These are phyloP conservation scores for Colletotrichum salicis DNA, from an alignment of 2,329 filamentous ascomycete species.

Conservation along the genomic window DNA sequence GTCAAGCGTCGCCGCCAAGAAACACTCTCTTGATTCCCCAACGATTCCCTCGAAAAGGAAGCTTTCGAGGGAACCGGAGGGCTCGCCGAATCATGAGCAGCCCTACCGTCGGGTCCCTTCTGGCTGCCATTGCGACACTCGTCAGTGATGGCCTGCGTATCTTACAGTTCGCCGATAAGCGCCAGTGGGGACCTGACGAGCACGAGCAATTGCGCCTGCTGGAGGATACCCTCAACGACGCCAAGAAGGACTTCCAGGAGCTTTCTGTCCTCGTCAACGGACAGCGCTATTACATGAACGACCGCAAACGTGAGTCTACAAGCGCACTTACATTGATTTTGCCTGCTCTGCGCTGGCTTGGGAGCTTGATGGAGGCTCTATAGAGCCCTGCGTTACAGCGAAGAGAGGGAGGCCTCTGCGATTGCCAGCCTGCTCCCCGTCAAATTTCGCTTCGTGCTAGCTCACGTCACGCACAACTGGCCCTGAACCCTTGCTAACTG, in stretches of 20 bases:
- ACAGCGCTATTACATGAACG: constrained; percentile 67
- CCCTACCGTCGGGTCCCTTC: constrained; percentile 67
- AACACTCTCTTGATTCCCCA: background rate
- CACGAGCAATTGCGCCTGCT: constrained; percentile 67
- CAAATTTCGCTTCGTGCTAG: constrained; percentile 10
- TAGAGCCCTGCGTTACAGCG: constrained; percentile 14
- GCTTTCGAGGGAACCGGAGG: constrained; percentile 29
- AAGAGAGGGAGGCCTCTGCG: constrained; percentile 9
- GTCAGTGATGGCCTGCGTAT: constrained; percentile 64
- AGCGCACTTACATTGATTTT: background rate
- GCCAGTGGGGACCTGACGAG: constrained; percentile 68
- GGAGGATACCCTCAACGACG: constrained; percentile 66
- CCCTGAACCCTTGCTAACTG: constrained; percentile 34
- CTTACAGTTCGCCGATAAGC: constrained; percentile 67
- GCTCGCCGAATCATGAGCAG: constrained; percentile 47
- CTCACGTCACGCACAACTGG: constrained; percentile 5
- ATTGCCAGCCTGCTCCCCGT: constrained; percentile 2
- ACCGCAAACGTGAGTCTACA: constrained; percentile 60
- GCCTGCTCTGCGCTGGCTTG: constrained; percentile 2
- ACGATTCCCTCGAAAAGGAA: constrained; percentile 25
- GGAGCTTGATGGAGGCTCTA: constrained; percentile 20
- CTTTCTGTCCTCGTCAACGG: constrained; percentile 65
- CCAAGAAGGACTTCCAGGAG: constrained; percentile 70
- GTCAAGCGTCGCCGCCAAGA: constrained; percentile 2
- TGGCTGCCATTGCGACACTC: constrained; percentile 66